Evolutionary conservation across 1,284 basidiomycete genomes (phyloP).

Genomic region (Cryptococcus sp.): DNA sequence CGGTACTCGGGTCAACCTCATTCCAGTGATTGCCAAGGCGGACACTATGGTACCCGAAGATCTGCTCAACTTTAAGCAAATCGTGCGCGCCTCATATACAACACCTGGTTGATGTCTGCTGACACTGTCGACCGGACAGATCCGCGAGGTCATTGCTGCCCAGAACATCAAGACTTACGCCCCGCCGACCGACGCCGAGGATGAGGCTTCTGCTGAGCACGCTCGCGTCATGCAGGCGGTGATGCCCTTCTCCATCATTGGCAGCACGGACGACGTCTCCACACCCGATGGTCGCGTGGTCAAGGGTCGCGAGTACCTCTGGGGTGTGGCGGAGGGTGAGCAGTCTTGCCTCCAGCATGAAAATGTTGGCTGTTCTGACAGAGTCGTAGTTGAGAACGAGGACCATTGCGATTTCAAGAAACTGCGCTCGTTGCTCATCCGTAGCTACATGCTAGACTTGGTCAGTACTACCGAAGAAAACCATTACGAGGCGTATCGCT

Average conservation of each 20-base stretch:
- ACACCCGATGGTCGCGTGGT: conserved; percentile 89
- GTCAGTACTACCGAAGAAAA: conserved; percentile 93
- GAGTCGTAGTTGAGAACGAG: conserved; percentile 86
- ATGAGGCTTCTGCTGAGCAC: conserved; percentile 84
- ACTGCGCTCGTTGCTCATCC: conserved; percentile 90
- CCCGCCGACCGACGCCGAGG: conserved; percentile 89
- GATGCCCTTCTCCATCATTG: conserved; percentile 98
- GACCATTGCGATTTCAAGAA: conserved; percentile 99
- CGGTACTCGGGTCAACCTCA: conserved; percentile 92
- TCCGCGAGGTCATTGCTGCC: conserved; percentile 85
- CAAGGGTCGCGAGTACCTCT: conserved; percentile 98
- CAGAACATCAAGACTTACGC: conserved; percentile 95
- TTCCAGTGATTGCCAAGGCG: conserved; percentile 96
- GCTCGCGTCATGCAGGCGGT: conserved; percentile 80
- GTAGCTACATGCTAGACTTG: conserved; percentile 98
- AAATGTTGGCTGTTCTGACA: conserved; percentile 3
- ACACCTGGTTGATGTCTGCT: not conserved
- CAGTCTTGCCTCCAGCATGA: not conserved
- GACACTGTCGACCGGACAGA: conserved; percentile 55
- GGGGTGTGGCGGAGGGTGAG: conserved; percentile 96
- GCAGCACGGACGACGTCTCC: conserved; percentile 90
- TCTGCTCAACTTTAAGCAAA: conserved; percentile 87
- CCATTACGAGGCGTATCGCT: conserved; percentile 98
- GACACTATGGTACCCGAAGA: conserved; percentile 95
- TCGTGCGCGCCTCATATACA: conserved; percentile 60